Evolutionary conservation across 371 early-diverging fungal genomes (phyloP).

Genomic region (Mortierella sp.): DNA sequence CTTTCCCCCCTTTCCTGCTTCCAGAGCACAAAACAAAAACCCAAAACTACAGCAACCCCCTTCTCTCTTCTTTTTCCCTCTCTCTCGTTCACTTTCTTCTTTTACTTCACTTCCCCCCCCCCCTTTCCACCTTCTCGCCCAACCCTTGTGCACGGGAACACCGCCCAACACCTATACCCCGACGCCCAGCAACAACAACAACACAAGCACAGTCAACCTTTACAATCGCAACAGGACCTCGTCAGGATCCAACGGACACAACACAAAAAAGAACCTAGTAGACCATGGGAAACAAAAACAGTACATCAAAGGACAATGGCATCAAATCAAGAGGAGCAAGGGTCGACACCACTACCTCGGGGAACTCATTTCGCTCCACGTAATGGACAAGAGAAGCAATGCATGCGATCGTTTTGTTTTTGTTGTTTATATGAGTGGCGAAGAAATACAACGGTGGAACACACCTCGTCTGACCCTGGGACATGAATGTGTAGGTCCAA

Average conservation of each 20-base stretch:
- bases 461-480: conserved; percentile 12
- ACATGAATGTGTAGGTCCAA: conserved; percentile 35
- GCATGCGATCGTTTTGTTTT: conserved; percentile 1
- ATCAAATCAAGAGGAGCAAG: conserved; percentile 43
- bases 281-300: conserved; percentile 52
- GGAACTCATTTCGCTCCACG: conserved; percentile 31
- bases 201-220: not conserved
- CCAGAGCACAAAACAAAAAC: not conserved
- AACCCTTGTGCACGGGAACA: not conserved
- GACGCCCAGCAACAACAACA: not conserved
- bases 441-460: not conserved
- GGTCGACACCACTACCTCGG: conserved; percentile 31
- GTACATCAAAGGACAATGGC: conserved; percentile 25
- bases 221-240: not conserved
- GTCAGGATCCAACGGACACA: not conserved
- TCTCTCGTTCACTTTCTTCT: not conserved
- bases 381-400: conserved; percentile 17
- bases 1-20: not conserved
- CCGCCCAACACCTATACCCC: not conserved
- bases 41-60: conserved; percentile 3
- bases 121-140: not conserved
- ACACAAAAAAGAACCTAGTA: not conserved
- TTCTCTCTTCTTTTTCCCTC: not conserved
- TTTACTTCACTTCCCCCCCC: not conserved
- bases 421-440: not conserved